Conservation (phyloP, 345 rosid genomes). For the Brassica juncea region DNA sequence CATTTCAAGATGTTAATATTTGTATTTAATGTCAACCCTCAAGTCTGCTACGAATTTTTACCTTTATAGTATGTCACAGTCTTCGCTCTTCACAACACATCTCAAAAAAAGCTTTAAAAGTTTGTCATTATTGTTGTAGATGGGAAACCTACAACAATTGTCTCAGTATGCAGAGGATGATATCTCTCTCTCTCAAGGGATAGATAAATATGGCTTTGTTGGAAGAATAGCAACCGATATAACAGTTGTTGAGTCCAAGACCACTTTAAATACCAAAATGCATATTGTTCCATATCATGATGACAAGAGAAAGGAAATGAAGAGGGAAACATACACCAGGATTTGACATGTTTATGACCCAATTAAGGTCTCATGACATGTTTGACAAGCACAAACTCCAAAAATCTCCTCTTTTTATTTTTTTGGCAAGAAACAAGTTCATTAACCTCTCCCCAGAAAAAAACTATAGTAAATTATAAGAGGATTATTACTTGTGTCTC, state of each 20-base stretch:
- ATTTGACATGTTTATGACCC: constrained; percentile 60
- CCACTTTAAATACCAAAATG: background rate
- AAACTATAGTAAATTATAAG: background rate
- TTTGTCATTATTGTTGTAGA: background rate
- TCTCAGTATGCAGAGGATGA: constrained; percentile 87
- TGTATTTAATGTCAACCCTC: constrained; percentile 48
- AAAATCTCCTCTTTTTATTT: constrained; percentile 40
- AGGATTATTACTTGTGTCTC: constrained; percentile 31
- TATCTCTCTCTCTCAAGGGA: constrained; percentile 65
- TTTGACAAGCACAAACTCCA: constrained; percentile 52
- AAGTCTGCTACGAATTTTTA: background rate
- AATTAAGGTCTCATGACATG: constrained; percentile 77
- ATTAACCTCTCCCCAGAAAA: constrained; percentile 45
- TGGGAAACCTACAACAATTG: constrained; percentile 64
- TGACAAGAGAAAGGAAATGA: background rate
- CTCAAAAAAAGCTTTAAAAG: background rate
- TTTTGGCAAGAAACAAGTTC: constrained; percentile 45
- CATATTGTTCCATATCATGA: background rate
- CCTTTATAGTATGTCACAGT: background rate
- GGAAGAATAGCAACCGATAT: constrained; percentile 50
- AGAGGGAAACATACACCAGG: constrained; percentile 54
- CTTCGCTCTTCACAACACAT: background rate
- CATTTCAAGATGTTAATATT: constrained; percentile 17
- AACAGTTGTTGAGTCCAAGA: constrained; percentile 32
- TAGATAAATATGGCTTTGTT: constrained; percentile 57